A percentile compares a stretch with the other conserved stretches of the same genome.
Conservation (phyloP, 495 filamentous ascomycete genomes). For the Lasiosphaeris hirsuta region DNA sequence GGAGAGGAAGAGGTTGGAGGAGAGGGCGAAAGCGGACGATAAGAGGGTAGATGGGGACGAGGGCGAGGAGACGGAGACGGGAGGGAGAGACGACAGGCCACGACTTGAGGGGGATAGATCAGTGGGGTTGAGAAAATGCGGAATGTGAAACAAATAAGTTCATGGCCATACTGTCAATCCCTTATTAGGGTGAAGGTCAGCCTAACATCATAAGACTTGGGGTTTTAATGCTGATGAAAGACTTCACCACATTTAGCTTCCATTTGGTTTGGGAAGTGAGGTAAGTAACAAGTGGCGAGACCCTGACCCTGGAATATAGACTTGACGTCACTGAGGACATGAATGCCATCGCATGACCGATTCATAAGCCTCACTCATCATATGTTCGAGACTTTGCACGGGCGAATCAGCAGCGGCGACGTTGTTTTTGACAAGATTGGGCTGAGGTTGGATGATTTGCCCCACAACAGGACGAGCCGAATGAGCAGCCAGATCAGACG, state of each 20-base stretch:
- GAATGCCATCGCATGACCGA: neutral
- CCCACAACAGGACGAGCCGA: slow-evolving; percentile 14
- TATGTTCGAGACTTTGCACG: neutral
- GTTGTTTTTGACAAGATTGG: neutral
- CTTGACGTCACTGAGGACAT: too few relatives aligned
- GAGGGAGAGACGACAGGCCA: too few relatives aligned
- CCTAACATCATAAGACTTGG: too few relatives aligned
- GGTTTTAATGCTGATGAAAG: too few relatives aligned
- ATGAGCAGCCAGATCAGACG: slow-evolving; percentile 11
- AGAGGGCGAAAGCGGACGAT: neutral
- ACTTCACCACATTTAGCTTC: too few relatives aligned
- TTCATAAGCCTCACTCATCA: slow-evolving; percentile 3
- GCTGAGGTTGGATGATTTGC: slow-evolving; percentile 8
- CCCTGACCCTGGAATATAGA: too few relatives aligned
- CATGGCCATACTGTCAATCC: too few relatives aligned
- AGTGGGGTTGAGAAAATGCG: neutral
- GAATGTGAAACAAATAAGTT: too few relatives aligned
- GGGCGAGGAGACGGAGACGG: neutral
- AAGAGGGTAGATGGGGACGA: neutral
- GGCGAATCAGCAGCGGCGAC: slow-evolving; percentile 2
- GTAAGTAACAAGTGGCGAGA: too few relatives aligned
- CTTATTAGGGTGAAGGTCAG: too few relatives aligned
- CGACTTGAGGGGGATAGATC: neutral
- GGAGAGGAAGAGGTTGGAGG: neutral
- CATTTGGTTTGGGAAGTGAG: too few relatives aligned